phyloP scores from a whole-genome alignment of 129 eudicot species.

The Flaveria linearis region DNA sequence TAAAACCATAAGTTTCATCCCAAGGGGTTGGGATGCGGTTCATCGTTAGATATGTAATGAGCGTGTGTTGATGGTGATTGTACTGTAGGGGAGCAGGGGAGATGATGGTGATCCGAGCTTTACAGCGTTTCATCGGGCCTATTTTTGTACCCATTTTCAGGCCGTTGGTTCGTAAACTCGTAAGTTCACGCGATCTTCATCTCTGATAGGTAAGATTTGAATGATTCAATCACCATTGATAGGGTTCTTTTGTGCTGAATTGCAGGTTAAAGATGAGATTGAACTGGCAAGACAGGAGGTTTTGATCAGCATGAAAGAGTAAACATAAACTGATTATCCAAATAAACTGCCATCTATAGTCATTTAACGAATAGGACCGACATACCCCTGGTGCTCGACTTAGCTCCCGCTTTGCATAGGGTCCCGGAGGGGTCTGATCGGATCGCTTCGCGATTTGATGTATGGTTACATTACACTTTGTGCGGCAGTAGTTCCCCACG shows the following conservation, averaged over 20 bases:
- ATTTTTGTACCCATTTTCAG: slow-evolving; percentile 17
- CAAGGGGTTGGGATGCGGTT: too few relatives aligned
- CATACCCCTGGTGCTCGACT: too few relatives aligned
- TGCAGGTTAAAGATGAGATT: slow-evolving; percentile 31
- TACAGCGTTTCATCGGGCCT: slow-evolving; percentile 21
- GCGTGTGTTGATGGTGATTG: not conserved
- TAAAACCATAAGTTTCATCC: too few relatives aligned
- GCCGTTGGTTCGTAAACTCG: slow-evolving; percentile 30
- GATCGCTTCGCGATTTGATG: too few relatives aligned
- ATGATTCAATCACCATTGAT: not conserved
- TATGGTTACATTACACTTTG: too few relatives aligned
- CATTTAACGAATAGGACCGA: not conserved
- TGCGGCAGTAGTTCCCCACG: too few relatives aligned
- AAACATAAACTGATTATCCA: slow-evolving; percentile 14
- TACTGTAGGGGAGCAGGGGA: slow-evolving; percentile 26
- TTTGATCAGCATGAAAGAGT: slow-evolving; percentile 31
- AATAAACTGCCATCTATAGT: not conserved
- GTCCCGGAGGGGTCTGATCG: too few relatives aligned
- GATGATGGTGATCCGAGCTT: slow-evolving; percentile 19
- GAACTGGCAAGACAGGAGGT: slow-evolving; percentile 25
- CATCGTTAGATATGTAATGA: not conserved
- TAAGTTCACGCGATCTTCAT: slow-evolving; percentile 12
- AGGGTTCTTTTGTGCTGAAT: not conserved
- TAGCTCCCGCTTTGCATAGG: too few relatives aligned
- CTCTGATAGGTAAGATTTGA: not conserved